Evolutionary conservation across 106 monocot species (phyloP).

Genomic region (Dendrobium officinale): DNA sequence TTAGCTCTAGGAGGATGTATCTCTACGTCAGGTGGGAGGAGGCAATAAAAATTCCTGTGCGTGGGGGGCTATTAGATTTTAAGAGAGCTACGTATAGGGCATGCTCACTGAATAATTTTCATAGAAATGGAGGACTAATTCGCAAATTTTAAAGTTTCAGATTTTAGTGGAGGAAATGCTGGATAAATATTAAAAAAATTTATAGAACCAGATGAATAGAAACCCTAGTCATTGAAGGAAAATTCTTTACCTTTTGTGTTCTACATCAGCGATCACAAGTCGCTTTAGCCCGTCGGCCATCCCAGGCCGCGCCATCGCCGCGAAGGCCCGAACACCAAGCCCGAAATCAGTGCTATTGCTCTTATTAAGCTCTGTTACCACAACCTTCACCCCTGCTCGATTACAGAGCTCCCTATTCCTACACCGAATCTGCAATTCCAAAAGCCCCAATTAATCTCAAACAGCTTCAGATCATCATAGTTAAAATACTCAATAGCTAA

Average conservation of each 20-base stretch:
- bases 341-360: constrained; percentile 58
- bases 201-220: no score
- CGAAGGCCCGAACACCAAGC: constrained; percentile 47
- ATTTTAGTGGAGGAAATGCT: no score
- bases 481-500: background rate
- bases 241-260: constrained; percentile 57
- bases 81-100: no score
- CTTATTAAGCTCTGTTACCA: constrained; percentile 47
- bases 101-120: no score
- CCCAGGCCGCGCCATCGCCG: constrained; percentile 48
- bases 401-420: constrained; percentile 44
- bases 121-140: no score
- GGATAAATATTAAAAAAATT: no score
- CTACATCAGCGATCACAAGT: constrained; percentile 37
- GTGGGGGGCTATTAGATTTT: no score
- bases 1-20: no score
- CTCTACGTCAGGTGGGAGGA: no score
- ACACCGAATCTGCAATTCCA: constrained; percentile 56
- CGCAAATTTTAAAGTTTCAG: no score
- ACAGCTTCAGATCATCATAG: background rate
- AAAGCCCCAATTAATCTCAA: background rate
- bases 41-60: no score
- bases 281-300: constrained; percentile 18
- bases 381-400: constrained; percentile 43
- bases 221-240: no score